Percentiles rank a stretch among this genome's conserved stretches.
These are phyloP conservation scores for Sarocladiaceae sp. DNA, from an alignment of 2,329 filamentous ascomycete species.

Conservation along the genomic window DNA sequence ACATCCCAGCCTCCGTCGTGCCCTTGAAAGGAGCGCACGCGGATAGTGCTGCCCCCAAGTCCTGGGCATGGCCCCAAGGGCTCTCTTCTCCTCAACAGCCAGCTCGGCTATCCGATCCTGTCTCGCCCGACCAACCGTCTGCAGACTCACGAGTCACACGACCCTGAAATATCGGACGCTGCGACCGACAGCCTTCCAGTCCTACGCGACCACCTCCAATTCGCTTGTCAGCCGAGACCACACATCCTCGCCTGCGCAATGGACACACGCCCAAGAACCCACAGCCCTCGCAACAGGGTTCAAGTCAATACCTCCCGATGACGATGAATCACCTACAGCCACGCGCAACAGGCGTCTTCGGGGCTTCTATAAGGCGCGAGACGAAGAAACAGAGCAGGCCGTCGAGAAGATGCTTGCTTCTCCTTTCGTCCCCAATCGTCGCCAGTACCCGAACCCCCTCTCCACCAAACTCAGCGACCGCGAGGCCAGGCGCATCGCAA, in stretches of 20 bases:
- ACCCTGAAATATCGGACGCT: neutral
- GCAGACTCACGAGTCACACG: neutral
- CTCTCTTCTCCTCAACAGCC: constrained; percentile 1
- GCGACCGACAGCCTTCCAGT: neutral
- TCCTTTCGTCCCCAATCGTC: constrained; percentile 9
- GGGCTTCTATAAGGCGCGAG: neutral
- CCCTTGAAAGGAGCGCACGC: no score
- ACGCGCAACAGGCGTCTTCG: constrained; percentile 7
- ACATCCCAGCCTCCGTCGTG: no score
- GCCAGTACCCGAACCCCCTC: constrained; percentile 7
- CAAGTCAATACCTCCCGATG: neutral
- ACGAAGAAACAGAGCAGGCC: neutral
- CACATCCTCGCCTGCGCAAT: neutral
- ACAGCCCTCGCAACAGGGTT: neutral
- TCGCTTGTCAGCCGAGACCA: neutral
- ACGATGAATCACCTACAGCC: no score
- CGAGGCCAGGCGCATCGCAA: constrained; percentile 19
- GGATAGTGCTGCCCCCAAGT: no score
- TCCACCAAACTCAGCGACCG: constrained; percentile 16
- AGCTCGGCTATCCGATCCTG: neutral
- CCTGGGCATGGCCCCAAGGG: no score
- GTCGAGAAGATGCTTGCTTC: constrained; percentile 6
- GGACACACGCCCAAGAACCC: neutral
- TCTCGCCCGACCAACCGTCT: neutral
- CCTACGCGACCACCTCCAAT: neutral